Percentiles rank a stretch among this genome's conserved stretches.
Conservation (phyloP, 352 stramenopile species). For the Pythium sukuiense region DNA sequence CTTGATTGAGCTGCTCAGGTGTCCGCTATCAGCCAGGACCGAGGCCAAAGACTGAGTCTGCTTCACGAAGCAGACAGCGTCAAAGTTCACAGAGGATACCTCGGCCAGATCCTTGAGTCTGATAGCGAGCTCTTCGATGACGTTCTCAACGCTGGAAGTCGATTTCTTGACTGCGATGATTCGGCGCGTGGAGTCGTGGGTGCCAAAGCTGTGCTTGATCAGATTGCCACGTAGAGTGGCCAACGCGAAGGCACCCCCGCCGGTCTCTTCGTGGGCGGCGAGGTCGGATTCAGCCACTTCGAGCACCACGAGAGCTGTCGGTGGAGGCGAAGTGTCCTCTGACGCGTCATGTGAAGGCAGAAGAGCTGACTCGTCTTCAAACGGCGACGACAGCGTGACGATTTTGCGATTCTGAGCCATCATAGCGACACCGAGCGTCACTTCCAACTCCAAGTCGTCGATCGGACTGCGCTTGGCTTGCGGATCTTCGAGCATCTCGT, state of each 20-base stretch:
- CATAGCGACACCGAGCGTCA: slow-evolving; percentile 15
- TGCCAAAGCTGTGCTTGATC: slow-evolving; percentile 9
- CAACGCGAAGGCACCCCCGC: not conserved
- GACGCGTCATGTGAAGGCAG: not conserved
- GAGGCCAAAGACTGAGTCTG: not conserved
- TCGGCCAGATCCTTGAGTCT: not conserved
- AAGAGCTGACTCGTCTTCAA: slow-evolving; percentile 13
- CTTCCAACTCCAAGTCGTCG: slow-evolving; percentile 18
- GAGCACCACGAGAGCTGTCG: slow-evolving; percentile 6
- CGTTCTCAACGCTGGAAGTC: not conserved
- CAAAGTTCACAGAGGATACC: not conserved
- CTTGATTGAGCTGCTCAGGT: not conserved
- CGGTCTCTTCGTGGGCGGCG: not conserved
- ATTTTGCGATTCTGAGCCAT: slow-evolving; percentile 25
- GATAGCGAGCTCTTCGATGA: not conserved
- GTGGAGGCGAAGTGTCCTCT: not conserved
- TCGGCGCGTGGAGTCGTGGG: slow-evolving; percentile 3
- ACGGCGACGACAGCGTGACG: slow-evolving; percentile 13
- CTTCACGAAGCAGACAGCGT: not conserved
- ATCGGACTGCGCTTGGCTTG: not conserved
- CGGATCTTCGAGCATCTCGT: slow-evolving; percentile 46
- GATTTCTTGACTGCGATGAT: slow-evolving; percentile 10
- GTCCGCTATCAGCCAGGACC: not conserved
- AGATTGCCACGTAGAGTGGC: slow-evolving; percentile 1
- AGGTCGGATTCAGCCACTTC: slow-evolving; percentile 10